Evolutionary conservation across 306 rosid species (phyloP), one percentile per base, ranked within the genome.

Genomic region (Fagus sylvatica): DNA sequence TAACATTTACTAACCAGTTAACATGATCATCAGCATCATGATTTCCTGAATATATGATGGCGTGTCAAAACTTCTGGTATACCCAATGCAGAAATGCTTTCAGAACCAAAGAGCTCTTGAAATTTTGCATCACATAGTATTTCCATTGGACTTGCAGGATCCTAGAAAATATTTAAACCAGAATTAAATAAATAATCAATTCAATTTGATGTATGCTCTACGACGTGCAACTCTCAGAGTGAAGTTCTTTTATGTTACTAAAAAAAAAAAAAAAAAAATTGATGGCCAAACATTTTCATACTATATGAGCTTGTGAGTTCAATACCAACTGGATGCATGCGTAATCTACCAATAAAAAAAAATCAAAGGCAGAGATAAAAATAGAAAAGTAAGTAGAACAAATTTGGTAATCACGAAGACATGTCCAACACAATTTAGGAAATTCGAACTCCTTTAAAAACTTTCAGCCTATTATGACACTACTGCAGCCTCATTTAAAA

Each of bases 21-120:
- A 76, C 28, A 22, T 22, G 28, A 22, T 10, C 67, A 88, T 77
- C 79, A 79, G 82, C 87, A 80, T 85, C 88, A 89, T 76, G 93
- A 82, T 85, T 89, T 88, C 77, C 94, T 85, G 87, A 78, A 78
- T 76, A 93, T 86, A 83, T 93, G 98, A 80, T 82, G 90, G 61
- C 90, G 88, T 37, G 84, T 83, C 85, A 93, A 84, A 65, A 89
- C 91, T 82, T 90, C 93, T 7, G 91, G 91, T 74, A 93, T 90
- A 78, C 93, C 93, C 81, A 87, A 74, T 12, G 96, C 91, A 48
- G 91, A 80, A 77, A 93, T 93, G 84, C 92, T 93, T 71, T 83
- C 91, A 78, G 92, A 89, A 83, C 97, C 93, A 59, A 93, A 90
- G 72, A 93, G 82, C 83, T 90, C 96, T 72, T 82, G 93, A 77